Conservation (phyloP, 129 eudicot genomes). For the Lactuca saligna region DNA sequence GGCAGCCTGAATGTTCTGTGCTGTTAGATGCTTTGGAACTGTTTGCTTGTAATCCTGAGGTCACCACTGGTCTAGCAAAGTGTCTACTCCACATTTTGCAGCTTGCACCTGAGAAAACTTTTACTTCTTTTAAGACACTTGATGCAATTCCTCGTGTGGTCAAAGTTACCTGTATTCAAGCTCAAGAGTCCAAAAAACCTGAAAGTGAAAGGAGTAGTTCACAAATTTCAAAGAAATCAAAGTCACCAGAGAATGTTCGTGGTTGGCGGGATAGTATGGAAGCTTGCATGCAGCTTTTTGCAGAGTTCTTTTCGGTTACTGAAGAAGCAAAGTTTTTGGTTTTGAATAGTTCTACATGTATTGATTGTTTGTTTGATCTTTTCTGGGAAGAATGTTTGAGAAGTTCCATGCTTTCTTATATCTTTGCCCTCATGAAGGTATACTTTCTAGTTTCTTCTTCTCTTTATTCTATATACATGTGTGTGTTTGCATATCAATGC, state of each 20-base stretch:
- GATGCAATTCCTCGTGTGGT: conserved; percentile 84
- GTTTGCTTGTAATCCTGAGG: conserved; percentile 73
- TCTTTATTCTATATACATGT: background rate
- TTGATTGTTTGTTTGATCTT: conserved; percentile 76
- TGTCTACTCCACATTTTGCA: conserved; percentile 74
- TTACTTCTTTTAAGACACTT: conserved; percentile 73
- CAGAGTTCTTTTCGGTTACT: conserved; percentile 53
- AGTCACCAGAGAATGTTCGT: conserved; percentile 30
- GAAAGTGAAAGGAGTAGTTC: conserved; percentile 24
- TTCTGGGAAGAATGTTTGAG: conserved; percentile 88
- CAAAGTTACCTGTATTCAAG: conserved; percentile 87
- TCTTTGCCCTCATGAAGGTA: conserved; percentile 96
- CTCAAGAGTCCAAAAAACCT: conserved; percentile 67
- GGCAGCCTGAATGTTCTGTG: conserved; percentile 93
- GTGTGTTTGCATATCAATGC: conserved; percentile 6
- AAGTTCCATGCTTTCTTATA: conserved; percentile 65
- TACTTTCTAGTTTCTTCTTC: conserved; percentile 3
- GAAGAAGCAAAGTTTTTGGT: conserved; percentile 70
- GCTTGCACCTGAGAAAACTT: conserved; percentile 76
- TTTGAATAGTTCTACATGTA: conserved; percentile 69
- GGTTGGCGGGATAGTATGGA: conserved; percentile 57
- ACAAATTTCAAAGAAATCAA: conserved; percentile 29
- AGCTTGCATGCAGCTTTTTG: conserved; percentile 69
- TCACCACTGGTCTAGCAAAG: conserved; percentile 59
- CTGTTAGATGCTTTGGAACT: conserved; percentile 88